Percentiles rank a stretch among this genome's conserved stretches.
Conservation (phyloP, 371 early-diverging fungal species). For the Haplosporangium sp. region DNA sequence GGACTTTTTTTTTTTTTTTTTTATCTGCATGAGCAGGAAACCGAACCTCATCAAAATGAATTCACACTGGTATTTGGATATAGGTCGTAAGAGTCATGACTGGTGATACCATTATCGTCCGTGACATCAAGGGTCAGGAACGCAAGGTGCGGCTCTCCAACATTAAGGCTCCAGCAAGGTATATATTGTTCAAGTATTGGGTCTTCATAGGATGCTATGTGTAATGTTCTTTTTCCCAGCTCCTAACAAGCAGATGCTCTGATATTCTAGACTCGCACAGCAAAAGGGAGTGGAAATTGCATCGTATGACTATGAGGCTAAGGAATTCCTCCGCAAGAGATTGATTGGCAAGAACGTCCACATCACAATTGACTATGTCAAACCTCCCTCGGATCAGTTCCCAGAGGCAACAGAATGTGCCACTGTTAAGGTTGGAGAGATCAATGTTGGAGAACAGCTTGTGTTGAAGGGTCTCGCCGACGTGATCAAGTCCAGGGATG, state of each 20-base stretch:
- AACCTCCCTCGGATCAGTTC: conserved; percentile 88
- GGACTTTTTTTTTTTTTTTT: background rate
- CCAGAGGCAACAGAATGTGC: conserved; percentile 89
- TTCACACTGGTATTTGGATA: no score
- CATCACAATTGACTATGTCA: conserved; percentile 87
- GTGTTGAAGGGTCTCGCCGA: conserved; percentile 85
- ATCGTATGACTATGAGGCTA: conserved; percentile 89
- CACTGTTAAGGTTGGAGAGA: conserved; percentile 74
- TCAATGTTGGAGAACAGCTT: conserved; percentile 83
- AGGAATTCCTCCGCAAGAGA: conserved; percentile 87
- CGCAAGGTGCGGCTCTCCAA: conserved; percentile 86
- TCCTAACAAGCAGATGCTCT: no score
- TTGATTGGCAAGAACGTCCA: conserved; percentile 88
- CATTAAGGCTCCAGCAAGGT: conserved; percentile 77
- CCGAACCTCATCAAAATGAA: no score
- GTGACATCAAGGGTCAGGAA: conserved; percentile 68
- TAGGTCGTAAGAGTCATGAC: conserved; percentile 69
- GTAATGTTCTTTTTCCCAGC: no score
- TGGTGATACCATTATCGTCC: conserved; percentile 84
- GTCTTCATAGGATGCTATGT: no score
- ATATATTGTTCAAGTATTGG: background rate
- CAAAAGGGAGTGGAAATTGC: conserved; percentile 81
- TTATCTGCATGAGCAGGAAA: background rate
- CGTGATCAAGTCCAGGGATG: conserved; percentile 86
- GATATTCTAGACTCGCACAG: conserved; percentile 59